phyloP scores from a whole-genome alignment of 2,329 filamentous ascomycete species.

The Coniochaeta sp. region DNA sequence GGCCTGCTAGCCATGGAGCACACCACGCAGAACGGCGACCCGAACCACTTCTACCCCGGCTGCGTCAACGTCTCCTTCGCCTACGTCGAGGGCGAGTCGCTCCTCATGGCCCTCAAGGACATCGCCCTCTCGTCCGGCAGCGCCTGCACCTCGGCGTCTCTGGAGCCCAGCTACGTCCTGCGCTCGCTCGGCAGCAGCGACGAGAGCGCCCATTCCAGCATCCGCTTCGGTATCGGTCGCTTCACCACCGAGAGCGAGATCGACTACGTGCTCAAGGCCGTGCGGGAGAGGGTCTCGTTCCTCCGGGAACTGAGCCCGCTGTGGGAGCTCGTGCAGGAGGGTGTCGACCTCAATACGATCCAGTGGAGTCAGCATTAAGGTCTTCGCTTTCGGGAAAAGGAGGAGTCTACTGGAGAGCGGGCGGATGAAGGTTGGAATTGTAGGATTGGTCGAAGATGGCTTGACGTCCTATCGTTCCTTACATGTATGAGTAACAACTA shows the following conservation, averaged over 20 bases:
- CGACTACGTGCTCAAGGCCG: slow-evolving; percentile 94
- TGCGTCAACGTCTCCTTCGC: slow-evolving; percentile 98
- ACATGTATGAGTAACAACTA: neutral
- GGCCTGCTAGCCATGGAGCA: slow-evolving; percentile 87
- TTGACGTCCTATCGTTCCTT: neutral
- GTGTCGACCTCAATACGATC: slow-evolving; percentile 89
- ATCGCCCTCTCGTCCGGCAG: slow-evolving; percentile 95
- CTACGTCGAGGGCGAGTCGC: slow-evolving; percentile 95
- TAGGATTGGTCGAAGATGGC: neutral
- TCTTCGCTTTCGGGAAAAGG: neutral
- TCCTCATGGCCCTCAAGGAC: slow-evolving; percentile 97
- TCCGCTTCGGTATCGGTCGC: slow-evolving; percentile 92
- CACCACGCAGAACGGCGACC: slow-evolving; percentile 82
- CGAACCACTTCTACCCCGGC: slow-evolving; percentile 79
- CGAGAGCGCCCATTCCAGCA: slow-evolving; percentile 95
- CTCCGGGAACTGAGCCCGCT: slow-evolving; percentile 89
- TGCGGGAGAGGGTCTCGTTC: slow-evolving; percentile 84
- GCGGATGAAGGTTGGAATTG: neutral
- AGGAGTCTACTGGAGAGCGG: neutral
- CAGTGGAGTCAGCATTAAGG: slow-evolving; percentile 91
- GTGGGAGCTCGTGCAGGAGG: slow-evolving; percentile 97
- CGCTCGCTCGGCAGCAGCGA: slow-evolving; percentile 92
- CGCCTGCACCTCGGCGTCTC: slow-evolving; percentile 91
- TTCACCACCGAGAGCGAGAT: slow-evolving; percentile 96
- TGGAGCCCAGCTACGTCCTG: slow-evolving; percentile 94